phyloP scores from a whole-genome alignment of 1,139 yeast species.

The Groenewaldozyma sp. region DNA sequence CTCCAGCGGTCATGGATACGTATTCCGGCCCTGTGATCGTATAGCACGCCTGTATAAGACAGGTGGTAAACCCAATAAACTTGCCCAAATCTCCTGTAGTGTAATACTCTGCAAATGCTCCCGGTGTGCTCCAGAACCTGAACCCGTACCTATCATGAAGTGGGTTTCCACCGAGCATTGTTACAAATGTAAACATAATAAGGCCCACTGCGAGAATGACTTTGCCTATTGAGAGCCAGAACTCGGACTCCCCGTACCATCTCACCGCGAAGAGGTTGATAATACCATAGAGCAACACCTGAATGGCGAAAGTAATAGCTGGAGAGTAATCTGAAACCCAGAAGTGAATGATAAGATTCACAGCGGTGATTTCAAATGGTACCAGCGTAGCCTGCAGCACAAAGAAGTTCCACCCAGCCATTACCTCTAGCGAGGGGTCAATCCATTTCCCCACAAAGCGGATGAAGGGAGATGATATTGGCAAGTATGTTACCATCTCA shows the following conservation, averaged over 20 bases:
- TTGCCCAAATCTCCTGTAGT: constrained; percentile 52
- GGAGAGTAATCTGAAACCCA: constrained; percentile 62
- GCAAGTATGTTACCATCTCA: constrained; percentile 75
- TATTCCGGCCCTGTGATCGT: constrained; percentile 82
- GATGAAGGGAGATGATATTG: constrained; percentile 59
- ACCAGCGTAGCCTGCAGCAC: constrained; percentile 64
- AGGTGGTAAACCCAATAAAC: constrained; percentile 62
- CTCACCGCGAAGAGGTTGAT: constrained; percentile 67
- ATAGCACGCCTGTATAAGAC: constrained; percentile 56
- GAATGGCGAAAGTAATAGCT: constrained; percentile 38
- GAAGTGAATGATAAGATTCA: constrained; percentile 65
- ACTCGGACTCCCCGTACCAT: constrained; percentile 70
- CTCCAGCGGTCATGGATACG: constrained; percentile 75
- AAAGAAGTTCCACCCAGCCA: constrained; percentile 77
- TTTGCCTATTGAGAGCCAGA: constrained; percentile 71
- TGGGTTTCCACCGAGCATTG: constrained; percentile 82
- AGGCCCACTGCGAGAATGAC: constrained; percentile 63
- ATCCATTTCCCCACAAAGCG: constrained; percentile 46
- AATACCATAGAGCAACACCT: constrained; percentile 49
- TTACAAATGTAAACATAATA: constrained; percentile 59
- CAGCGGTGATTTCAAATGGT: constrained; percentile 77
- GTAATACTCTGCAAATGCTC: constrained; percentile 47
- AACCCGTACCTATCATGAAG: constrained; percentile 57
- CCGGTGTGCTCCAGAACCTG: constrained; percentile 52
- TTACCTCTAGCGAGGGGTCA: constrained; percentile 66